phyloP scores from a whole-genome alignment of 352 stramenopile species.

The Pythium sp. region DNA sequence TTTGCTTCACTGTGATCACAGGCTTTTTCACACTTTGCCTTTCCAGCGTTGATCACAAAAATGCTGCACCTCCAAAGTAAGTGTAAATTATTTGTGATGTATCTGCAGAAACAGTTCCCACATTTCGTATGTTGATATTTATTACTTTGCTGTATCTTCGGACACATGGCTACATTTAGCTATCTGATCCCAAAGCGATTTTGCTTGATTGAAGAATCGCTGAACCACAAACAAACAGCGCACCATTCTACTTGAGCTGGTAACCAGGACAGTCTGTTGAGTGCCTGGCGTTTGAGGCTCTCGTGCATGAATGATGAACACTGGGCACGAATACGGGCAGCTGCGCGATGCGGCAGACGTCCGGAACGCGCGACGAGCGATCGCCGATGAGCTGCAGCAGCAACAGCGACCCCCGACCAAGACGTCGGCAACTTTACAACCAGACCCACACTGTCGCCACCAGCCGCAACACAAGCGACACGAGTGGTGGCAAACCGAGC shows the following conservation, averaged over 20 bases:
- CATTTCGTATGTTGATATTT: too few species aligned
- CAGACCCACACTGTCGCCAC: background rate
- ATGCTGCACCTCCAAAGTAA: too few species aligned
- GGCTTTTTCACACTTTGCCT: background rate
- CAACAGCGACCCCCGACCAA: background rate
- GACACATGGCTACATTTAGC: constrained; percentile 5
- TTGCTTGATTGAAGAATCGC: too few species aligned
- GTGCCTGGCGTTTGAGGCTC: too few species aligned
- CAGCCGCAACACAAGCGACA: constrained; percentile 6
- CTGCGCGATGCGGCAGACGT: constrained; percentile 15
- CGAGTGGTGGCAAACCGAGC: constrained; percentile 37
- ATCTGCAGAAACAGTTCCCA: too few species aligned
- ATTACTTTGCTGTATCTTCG: too few species aligned
- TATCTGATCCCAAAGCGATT: background rate
- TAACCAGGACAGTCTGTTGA: too few species aligned
- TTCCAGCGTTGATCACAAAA: background rate
- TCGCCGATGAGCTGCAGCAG: constrained; percentile 8
- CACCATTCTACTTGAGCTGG: too few species aligned
- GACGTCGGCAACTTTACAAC: background rate
- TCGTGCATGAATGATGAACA: constrained; percentile 10
- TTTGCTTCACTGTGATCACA: too few species aligned
- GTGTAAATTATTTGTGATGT: too few species aligned
- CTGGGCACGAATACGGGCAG: constrained; percentile 13
- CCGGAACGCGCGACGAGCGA: constrained; percentile 13
- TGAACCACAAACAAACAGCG: too few species aligned